Conservation (phyloP, 2,329 filamentous ascomycete genomes). For the Penicillium verrucosum region DNA sequence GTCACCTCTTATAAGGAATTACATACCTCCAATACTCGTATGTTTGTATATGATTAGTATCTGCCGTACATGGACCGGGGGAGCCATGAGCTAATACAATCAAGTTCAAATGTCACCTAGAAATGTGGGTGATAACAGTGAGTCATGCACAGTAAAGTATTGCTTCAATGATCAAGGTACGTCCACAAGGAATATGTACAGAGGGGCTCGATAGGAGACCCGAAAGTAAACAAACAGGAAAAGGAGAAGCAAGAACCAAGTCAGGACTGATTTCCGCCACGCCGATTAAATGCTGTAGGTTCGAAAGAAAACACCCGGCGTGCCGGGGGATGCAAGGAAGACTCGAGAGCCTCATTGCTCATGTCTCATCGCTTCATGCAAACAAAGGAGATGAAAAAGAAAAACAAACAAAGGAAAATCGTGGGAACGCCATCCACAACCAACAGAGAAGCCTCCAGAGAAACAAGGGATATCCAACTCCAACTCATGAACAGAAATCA, state of each 20-base stretch:
- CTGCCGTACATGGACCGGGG: too few species aligned
- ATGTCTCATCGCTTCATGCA: constrained; percentile 27
- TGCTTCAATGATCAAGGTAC: constrained; percentile 2
- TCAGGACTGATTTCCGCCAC: constrained; percentile 9
- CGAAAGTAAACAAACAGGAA: constrained; percentile 8
- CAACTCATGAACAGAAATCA: constrained; percentile 22
- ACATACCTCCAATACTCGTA: too few species aligned
- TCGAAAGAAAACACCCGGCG: constrained; percentile 12
- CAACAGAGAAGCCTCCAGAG: constrained; percentile 26
- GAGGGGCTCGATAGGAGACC: neutral
- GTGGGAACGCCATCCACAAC: constrained; percentile 17
- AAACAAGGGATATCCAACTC: constrained; percentile 32
- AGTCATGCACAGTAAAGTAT: constrained; percentile 3
- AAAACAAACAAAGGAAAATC: constrained; percentile 17
- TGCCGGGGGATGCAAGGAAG: constrained; percentile 11
- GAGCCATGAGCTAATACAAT: neutral
- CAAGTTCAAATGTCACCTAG: neutral
- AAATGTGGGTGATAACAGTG: neutral
- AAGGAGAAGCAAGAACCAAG: constrained; percentile 3
- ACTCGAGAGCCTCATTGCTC: constrained; percentile 22
- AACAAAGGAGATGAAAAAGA: constrained; percentile 16
- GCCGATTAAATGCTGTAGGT: constrained; percentile 27
- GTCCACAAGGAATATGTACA: constrained; percentile 8
- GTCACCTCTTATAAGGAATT: too few species aligned
- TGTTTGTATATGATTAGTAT: too few species aligned